Percentiles rank a stretch among this genome's conserved stretches.
Evolutionary conservation across 345 rosid genomes (phyloP).

Genomic region (Heritiera fomes): DNA sequence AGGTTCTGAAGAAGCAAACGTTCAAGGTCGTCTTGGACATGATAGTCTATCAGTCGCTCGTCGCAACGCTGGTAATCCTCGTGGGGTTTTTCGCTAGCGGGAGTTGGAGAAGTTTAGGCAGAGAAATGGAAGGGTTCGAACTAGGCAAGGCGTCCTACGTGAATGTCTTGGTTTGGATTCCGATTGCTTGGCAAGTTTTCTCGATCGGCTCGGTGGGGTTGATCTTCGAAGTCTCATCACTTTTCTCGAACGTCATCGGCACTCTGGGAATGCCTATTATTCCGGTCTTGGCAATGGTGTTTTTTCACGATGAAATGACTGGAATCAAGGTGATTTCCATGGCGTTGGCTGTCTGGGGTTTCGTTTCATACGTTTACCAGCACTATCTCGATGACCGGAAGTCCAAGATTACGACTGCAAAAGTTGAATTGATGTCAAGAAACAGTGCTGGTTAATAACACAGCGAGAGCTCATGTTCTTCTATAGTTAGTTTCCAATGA

Average conservation of each 20-base stretch:
- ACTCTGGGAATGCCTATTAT: conserved; percentile 23
- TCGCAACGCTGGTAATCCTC: background rate
- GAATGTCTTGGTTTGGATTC: conserved; percentile 12
- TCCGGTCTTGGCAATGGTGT: conserved; percentile 17
- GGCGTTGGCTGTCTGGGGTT: conserved; percentile 30
- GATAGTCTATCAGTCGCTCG: background rate
- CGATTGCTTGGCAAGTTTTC: conserved; percentile 18
- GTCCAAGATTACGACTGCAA: background rate
- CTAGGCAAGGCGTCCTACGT: conserved; percentile 24
- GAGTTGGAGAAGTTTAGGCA: background rate
- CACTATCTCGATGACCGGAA: conserved; percentile 23
- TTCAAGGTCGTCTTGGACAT: background rate
- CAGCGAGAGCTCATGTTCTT: too few relatives aligned
- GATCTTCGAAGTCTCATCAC: conserved; percentile 29
- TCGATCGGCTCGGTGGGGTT: conserved; percentile 18
- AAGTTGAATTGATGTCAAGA: background rate
- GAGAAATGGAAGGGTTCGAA: conserved; percentile 12
- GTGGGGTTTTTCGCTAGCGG: conserved; percentile 17
- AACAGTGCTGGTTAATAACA: too few relatives aligned
- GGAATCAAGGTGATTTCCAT: conserved; percentile 20
- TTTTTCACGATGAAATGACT: conserved; percentile 25
- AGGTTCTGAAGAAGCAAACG: background rate
- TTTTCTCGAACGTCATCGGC: conserved; percentile 19
- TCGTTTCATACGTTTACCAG: conserved; percentile 26
- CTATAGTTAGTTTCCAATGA: too few relatives aligned